Evolutionary conservation across 768 basidiomycete genomes (phyloP).

Genomic region (Mycena albidolilacea): DNA sequence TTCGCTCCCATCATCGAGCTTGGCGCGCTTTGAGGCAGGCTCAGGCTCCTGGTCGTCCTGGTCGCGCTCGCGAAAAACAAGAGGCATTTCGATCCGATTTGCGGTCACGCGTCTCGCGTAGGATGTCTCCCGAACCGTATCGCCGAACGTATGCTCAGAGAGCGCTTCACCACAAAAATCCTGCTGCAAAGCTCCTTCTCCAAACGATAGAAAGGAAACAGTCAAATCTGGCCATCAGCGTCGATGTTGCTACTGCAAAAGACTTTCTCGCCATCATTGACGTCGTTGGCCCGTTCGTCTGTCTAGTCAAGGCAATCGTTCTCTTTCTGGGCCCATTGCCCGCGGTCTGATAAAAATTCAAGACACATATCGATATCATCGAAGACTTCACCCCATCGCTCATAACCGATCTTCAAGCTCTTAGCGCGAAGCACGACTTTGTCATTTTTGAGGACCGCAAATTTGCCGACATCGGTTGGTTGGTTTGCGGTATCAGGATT

Average conservation of each 20-base stretch:
- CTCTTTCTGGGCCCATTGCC: slow-evolving; percentile 40
- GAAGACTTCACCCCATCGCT: slow-evolving; percentile 88
- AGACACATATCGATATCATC: slow-evolving; percentile 98
- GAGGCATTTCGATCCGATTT: slow-evolving; percentile 35
- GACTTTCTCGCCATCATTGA: slow-evolving; percentile 91
- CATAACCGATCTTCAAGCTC: slow-evolving; percentile 75
- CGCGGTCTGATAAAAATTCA: slow-evolving; percentile 47
- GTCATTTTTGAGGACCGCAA: slow-evolving; percentile 98
- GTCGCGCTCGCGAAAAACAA: slow-evolving; percentile 66
- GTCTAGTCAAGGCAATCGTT: slow-evolving; percentile 89
- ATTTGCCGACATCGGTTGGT: slow-evolving; percentile 99
- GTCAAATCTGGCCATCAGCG: slow-evolving; percentile 94
- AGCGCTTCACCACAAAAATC: slow-evolving; percentile 72
- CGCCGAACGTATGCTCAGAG: slow-evolving; percentile 75
- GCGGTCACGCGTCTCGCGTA: neutral
- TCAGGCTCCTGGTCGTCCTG: slow-evolving; percentile 61
- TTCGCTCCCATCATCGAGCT: slow-evolving; percentile 50
- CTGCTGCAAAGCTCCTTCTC: slow-evolving; percentile 84
- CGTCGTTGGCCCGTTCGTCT: slow-evolving; percentile 89
- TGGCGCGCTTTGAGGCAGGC: slow-evolving; percentile 61
- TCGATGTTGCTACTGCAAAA: slow-evolving; percentile 87
- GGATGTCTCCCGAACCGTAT: slow-evolving; percentile 51
- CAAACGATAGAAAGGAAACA: slow-evolving; percentile 89
- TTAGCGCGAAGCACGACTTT: slow-evolving; percentile 90
- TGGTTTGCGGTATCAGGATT: slow-evolving; percentile 40